phyloP scores from a whole-genome alignment of 108 stramenopile genomes.

The Pseudonitzschia pungens region DNA sequence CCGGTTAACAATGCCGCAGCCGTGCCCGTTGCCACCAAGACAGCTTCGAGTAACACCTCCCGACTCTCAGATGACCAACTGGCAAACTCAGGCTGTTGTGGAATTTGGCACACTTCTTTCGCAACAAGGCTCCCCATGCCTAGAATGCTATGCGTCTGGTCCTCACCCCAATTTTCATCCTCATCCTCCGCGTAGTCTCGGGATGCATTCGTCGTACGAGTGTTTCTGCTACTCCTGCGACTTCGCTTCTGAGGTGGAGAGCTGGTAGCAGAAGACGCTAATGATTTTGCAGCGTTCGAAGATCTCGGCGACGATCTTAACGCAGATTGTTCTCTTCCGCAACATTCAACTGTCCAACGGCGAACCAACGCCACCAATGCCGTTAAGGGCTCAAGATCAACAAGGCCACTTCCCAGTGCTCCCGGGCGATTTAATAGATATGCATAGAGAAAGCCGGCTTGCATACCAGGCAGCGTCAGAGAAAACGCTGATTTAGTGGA shows the following conservation, averaged over 20 bases:
- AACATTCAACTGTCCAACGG: conserved; percentile 66
- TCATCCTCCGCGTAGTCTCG: conserved; percentile 8
- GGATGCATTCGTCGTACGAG: not conserved
- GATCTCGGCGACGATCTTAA: conserved; percentile 8
- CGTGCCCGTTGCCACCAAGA: conserved; percentile 44
- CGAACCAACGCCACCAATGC: conserved; percentile 57
- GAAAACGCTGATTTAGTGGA: conserved; percentile 29
- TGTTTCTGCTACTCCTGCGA: conserved; percentile 24
- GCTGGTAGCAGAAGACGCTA: conserved; percentile 30
- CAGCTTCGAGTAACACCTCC: conserved; percentile 62
- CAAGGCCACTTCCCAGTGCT: conserved; percentile 67
- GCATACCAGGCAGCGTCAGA: conserved; percentile 43
- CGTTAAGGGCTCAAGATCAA: conserved; percentile 59
- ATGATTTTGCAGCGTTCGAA: conserved; percentile 1
- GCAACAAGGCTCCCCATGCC: conserved; percentile 21
- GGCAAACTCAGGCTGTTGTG: conserved; percentile 55
- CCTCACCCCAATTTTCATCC: conserved; percentile 16
- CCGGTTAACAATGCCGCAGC: conserved; percentile 41
- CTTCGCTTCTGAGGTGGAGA: conserved; percentile 34
- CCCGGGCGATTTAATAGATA: conserved; percentile 54
- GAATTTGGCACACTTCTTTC: conserved; percentile 31
- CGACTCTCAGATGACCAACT: conserved; percentile 69
- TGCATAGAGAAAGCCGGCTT: conserved; percentile 59
- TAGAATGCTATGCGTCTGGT: conserved; percentile 24
- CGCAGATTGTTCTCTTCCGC: conserved; percentile 32